phyloP scores from a whole-genome alignment of 495 filamentous ascomycete species.

The Penicillium flavigenum region DNA sequence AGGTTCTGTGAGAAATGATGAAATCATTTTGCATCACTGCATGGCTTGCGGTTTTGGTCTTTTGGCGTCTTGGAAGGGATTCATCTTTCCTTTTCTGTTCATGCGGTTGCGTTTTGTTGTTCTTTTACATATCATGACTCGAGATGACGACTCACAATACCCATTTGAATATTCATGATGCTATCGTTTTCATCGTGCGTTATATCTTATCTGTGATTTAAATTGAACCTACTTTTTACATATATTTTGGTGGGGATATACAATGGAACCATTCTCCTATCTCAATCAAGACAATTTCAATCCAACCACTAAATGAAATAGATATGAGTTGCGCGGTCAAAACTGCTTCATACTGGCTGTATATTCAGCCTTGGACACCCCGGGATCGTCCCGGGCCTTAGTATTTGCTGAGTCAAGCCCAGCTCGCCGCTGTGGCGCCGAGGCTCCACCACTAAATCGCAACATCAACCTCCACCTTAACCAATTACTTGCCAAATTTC shows the following conservation, averaged over 20 bases:
- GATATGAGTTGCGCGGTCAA: background rate
- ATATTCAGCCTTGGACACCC: background rate
- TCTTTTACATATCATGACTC: conserved; percentile 21
- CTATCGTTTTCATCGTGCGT: conserved; percentile 13
- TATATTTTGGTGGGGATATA: background rate
- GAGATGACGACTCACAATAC: conserved; percentile 29
- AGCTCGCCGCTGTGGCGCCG: background rate
- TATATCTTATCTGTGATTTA: background rate
- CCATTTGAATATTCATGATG: conserved; percentile 26
- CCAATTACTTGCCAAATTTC: background rate
- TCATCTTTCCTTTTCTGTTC: background rate
- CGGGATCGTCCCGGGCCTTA: background rate
- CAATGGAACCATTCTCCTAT: background rate
- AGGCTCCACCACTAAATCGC: background rate
- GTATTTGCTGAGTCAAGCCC: conserved; percentile 9
- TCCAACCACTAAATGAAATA: background rate
- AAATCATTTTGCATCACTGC: conserved; percentile 5
- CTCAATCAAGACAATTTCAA: background rate
- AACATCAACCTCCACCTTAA: background rate
- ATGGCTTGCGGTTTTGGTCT: conserved; percentile 10
- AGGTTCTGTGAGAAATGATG: conserved; percentile 46
- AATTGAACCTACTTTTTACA: conserved; percentile 5
- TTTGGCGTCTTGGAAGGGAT: conserved; percentile 6
- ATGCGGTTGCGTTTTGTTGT: conserved; percentile 6
- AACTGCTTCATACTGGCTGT: background rate